Percentiles rank a stretch among this genome's conserved stretches.
These are phyloP conservation scores for Coemansia sp. DNA, from an alignment of 192 early-diverging fungal species.

Conservation along the genomic window DNA sequence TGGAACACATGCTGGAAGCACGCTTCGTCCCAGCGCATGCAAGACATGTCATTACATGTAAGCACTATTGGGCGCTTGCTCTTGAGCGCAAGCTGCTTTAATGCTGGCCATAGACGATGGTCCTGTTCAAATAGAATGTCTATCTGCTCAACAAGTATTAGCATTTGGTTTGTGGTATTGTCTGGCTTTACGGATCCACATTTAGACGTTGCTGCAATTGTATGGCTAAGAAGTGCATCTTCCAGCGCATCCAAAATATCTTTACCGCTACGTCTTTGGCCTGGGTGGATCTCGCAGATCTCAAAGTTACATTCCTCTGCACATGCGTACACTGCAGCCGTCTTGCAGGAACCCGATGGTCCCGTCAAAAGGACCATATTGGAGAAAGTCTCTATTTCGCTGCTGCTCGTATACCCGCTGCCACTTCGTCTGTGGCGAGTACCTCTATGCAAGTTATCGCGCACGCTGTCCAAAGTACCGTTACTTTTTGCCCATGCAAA, in stretches of 20 bases:
- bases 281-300: conserved; percentile 74
- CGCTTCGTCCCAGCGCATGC: conserved; percentile 34
- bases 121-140: conserved; percentile 83
- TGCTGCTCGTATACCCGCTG: conserved; percentile 30
- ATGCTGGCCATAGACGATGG: conserved; percentile 72
- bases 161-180: conserved; percentile 50
- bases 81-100: conserved; percentile 66
- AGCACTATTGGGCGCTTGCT: conserved; percentile 82
- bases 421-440: conserved; percentile 19
- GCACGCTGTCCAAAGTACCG: conserved; percentile 31
- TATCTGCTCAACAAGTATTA: conserved; percentile 83
- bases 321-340: conserved; percentile 68
- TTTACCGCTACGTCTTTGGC: conserved; percentile 66
- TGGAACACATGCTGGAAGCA: conserved; percentile 36
- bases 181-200: neutral
- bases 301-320: conserved; percentile 73
- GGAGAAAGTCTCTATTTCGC: conserved; percentile 47
- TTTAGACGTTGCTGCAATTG: conserved; percentile 46
- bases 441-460: conserved; percentile 12
- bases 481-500: conserved; percentile 42
- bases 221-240: conserved; percentile 75
- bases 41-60: conserved; percentile 61
- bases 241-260: conserved; percentile 65
- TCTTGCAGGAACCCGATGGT: conserved; percentile 70
- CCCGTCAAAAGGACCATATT: conserved; percentile 69